Evolutionary conservation across 257 asterid species (phyloP).

Genomic region (Asclepias syriaca): DNA sequence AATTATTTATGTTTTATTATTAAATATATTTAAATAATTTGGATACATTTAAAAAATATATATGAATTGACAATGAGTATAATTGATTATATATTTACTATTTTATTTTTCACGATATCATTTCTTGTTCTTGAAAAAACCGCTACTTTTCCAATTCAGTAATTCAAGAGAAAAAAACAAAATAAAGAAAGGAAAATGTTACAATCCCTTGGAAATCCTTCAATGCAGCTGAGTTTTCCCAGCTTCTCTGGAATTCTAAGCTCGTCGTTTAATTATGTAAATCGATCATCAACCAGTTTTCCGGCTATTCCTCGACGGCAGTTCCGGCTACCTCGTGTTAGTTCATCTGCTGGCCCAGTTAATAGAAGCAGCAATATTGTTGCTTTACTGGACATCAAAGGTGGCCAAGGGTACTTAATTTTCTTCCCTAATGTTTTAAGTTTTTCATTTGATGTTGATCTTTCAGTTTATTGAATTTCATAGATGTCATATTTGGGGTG

Average conservation of each 20-base stretch:
- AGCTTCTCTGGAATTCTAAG: background rate
- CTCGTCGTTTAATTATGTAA: background rate
- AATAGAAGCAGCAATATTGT: background rate
- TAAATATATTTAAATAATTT: no score
- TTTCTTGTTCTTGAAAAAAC: background rate
- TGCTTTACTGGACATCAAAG: slow-evolving; percentile 8
- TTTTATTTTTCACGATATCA: no score
- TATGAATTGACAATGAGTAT: no score
- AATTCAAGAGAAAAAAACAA: background rate
- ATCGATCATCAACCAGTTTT: background rate
- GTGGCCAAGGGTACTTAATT: slow-evolving; percentile 4
- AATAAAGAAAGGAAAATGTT: background rate
- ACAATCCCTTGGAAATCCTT: background rate
- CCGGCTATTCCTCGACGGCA: background rate
- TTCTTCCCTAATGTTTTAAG: background rate
- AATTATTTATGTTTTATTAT: no score
- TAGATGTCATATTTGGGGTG: background rate
- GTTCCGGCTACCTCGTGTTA: background rate
- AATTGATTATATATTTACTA: no score
- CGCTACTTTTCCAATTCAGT: background rate
- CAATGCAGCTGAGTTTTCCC: background rate
- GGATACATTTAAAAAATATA: no score
- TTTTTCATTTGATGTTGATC: background rate
- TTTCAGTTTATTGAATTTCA: background rate
- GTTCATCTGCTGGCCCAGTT: background rate